Evolutionary conservation across 2,329 filamentous ascomycete species (phyloP), one percentile per base, ranked within the genome.

Genomic region (Chrysoporthe austroafricana): DNA sequence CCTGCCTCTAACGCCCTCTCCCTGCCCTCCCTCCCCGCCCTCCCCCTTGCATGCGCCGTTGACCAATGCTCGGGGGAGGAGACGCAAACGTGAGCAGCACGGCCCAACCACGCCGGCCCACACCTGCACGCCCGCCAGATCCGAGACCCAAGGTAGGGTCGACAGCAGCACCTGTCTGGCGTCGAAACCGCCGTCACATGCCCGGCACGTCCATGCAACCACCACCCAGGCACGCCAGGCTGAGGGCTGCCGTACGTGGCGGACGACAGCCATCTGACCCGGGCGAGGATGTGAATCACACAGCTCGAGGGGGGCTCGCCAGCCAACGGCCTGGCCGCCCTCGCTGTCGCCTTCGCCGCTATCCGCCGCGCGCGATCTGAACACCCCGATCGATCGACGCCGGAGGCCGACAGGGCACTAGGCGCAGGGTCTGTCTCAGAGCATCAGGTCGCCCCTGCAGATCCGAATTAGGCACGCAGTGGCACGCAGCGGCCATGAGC

Each of bases 241-340:
- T 58, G 56, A 58, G 11, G 56, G 32, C 16, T 42, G 56, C 26
- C 54, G 21, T 57, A 57, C 54, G 54, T 57, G 54, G 54, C 54
- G 5, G 32, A 18, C 16, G 34, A 32, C 32, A 16, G 14, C 54
- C 56, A 59, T 59, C 56, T 43, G 26, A 50, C 26, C 48, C 26
- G 48, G n/a, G 11, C 48, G 14, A 14, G 14, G 21, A 18, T 26
- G 48, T 26, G 14, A 32, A 13, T 52, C 21, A n/a, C 18, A 21
- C 4, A 26, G n/a, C n/a, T 4, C n/a, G 21, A 11, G 18, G 46
- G 46, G 16, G 44, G 46, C 26, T 26, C 26, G 26, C 26, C 26
- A 26, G 26, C 26, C 26, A 26, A 26, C 26, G 26, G 26, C 26
- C 26, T 26, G 26, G 26, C 26, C 26, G 26, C 26, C 26, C 14